Conservation (phyloP, 495 filamentous ascomycete species). For the Endocarpon pusillum region DNA sequence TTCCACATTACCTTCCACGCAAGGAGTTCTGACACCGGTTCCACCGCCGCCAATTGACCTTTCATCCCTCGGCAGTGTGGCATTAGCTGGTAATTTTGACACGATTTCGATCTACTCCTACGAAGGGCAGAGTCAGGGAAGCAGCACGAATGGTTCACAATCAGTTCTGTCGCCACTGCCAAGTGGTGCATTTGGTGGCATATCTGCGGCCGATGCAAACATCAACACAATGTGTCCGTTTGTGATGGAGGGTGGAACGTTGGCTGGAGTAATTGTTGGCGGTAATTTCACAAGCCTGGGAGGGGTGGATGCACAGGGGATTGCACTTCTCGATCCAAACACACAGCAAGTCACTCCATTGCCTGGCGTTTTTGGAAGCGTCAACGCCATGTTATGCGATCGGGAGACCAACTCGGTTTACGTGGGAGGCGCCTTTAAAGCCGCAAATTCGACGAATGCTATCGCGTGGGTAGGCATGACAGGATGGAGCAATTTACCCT, state of each 20-base stretch:
- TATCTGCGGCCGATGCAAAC: conserved; percentile 60
- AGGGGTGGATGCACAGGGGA: conserved; percentile 52
- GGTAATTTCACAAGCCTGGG: conserved; percentile 95
- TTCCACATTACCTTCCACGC: no score
- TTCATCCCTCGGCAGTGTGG: conserved; percentile 62
- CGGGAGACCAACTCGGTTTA: conserved; percentile 68
- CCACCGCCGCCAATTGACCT: conserved; percentile 70
- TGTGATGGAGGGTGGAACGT: conserved; percentile 43
- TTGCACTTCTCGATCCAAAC: conserved; percentile 63
- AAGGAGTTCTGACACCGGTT: no score
- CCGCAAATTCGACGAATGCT: conserved; percentile 70
- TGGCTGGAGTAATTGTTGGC: conserved; percentile 63
- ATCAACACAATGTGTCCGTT: conserved; percentile 82
- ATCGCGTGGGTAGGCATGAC: conserved; percentile 54
- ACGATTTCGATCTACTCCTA: conserved; percentile 82
- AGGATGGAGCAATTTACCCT: conserved; percentile 74
- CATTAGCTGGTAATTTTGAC: conserved; percentile 78
- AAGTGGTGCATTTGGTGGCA: conserved; percentile 61
- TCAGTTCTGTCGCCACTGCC: conserved; percentile 69
- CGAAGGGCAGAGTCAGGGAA: conserved; percentile 54
- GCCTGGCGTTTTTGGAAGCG: conserved; percentile 61
- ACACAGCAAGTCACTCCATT: conserved; percentile 51
- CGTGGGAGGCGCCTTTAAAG: conserved; percentile 72
- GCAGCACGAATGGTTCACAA: conserved; percentile 56
- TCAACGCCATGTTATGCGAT: conserved; percentile 71